Base-by-base conservation (phyloP, 257 asterid genomes). In the Solanum pinnatisectum region DNA sequence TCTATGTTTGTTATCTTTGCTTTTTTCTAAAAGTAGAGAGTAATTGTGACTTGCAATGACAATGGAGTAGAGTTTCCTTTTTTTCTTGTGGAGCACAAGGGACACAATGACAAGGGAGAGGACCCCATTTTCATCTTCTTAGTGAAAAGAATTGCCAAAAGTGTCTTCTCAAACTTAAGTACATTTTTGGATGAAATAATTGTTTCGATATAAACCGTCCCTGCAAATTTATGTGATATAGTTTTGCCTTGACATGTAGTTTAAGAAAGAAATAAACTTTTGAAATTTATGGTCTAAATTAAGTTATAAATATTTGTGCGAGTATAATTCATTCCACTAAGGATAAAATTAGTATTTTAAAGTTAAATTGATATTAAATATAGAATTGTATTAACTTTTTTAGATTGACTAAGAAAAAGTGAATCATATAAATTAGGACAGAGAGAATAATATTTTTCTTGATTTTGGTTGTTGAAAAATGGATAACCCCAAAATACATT, bases 81-180 rank as follows among this genome's bases (percentile, higher is more conserved):
- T 78, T 63, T 59, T 15, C n/a, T 18, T 56, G 86, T 25, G 52
- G 86, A 16, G 76, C 77, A 49, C 25, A 71, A 68, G 16, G 68
- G 63, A 68, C 30, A 33, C 3, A 76, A 37, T 60, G 89, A 77
- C 67, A 60, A 32, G 79, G 63, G 77, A 60, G 86, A 76, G 86
- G 59, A 56, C 89, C 89, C 22, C 22, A 6, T 86, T 71, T n/a
- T 42, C n/a, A 56, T 18, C 65, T 18, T 18, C 65, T 56, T 18
- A 2, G 40, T 46, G 65, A 18, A n/a, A 30, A 8, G 27, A 44
- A 25, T 27, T 27, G 85, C 84, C 63, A 42, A 42, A 78, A n/a
- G 63, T 78, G n/a, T 42, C 25, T 77, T 14, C 59, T 12, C 33
- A 37, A 2, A 36, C 16, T 78, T 14, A 14, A 16, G 37, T 20